Evolutionary conservation across 768 basidiomycete species (phyloP).

Genomic region (Tricholoma furcatifolium): DNA sequence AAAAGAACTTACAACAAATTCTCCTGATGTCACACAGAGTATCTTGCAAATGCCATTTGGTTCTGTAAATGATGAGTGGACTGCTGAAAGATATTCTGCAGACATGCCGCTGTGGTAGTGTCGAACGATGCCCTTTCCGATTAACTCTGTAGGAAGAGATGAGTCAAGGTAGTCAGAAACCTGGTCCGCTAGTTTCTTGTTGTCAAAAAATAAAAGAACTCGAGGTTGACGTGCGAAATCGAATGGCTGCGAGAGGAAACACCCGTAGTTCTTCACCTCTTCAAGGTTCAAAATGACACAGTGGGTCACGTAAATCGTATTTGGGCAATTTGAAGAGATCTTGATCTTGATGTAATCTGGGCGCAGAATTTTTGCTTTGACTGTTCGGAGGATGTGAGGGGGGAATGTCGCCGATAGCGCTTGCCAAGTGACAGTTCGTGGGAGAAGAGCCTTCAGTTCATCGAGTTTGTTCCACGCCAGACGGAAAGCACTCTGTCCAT

Average conservation of each 20-base stretch:
- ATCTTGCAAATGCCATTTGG: constrained; percentile 18
- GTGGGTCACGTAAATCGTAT: constrained; percentile 29
- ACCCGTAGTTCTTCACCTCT: constrained; percentile 23
- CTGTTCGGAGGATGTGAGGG: constrained; percentile 20
- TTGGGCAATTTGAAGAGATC: constrained; percentile 24
- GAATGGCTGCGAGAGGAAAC: constrained; percentile 18
- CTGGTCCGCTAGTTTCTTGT: not conserved
- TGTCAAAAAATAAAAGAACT: constrained; percentile 14
- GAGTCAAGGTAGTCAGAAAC: constrained; percentile 7
- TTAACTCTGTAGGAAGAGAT: constrained; percentile 9
- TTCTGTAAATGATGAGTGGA: constrained; percentile 17
- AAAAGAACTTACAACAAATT: no score
- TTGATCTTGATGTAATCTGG: constrained; percentile 10
- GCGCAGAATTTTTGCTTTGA: constrained; percentile 16
- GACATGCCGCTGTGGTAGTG: constrained; percentile 30
- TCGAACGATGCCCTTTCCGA: constrained; percentile 14
- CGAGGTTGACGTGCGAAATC: constrained; percentile 12
- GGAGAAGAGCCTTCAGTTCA: constrained; percentile 16
- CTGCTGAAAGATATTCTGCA: constrained; percentile 17
- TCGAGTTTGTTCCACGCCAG: not conserved
- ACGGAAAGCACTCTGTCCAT: not conserved
- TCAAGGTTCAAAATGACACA: constrained; percentile 16
- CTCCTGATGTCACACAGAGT: constrained; percentile 21
- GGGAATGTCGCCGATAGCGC: constrained; percentile 22
- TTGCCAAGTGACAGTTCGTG: constrained; percentile 10